Base-by-base conservation (phyloP, 1,284 basidiomycete genomes). In the Stygiomarasmius scandens region DNA sequence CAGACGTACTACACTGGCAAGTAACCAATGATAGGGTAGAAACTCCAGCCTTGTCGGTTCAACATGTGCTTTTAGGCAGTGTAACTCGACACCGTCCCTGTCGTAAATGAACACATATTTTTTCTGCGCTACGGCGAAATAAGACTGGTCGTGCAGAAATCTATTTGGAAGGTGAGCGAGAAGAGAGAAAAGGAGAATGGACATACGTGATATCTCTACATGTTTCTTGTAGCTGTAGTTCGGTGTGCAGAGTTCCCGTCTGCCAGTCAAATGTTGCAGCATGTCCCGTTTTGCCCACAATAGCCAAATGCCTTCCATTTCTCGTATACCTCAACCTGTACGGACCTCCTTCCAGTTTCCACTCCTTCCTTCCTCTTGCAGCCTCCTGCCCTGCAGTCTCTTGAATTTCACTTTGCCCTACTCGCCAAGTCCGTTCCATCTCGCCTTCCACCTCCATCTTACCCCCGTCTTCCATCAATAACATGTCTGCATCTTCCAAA, bases 81-180 rank as follows among this genome's bases (percentile, higher is more conserved):
- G 96, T 8, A 99, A 75, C 73, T 99, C 97, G 23, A 97, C 90
- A 16, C 97, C 96, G 63, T 95, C 87, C 48, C 88, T 84, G 74
- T 99, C 97, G 69, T 99, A 98, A 58, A 99, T 95, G 75, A 93
- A 99, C 19, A 92, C 92, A 69, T 97, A 95, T 80, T 96, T 94
- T 73, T 95, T 94, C 74, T 99, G 96, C 0, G 96, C 96, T 12
- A 97, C 95, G 2, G 96, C 97, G 68, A 92, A 95, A 75, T 91
- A 93, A 0, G 89, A 89, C 56, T 96, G 91, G 67, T 96, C 93
- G 69, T 98, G 96, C 10, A 99, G 77, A 72, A 96, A 99, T 24
- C 91, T 93, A 56, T 9, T 24, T 23, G 25, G 6, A 29, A 12
- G 32, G 23, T 29, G 54, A 48, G 62, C 38, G 70, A 49, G 49